Evolutionary conservation across 169 alveolate species (phyloP), one percentile per base, ranked within the genome.

Genomic region (Plasmodium gallinaceum): DNA sequence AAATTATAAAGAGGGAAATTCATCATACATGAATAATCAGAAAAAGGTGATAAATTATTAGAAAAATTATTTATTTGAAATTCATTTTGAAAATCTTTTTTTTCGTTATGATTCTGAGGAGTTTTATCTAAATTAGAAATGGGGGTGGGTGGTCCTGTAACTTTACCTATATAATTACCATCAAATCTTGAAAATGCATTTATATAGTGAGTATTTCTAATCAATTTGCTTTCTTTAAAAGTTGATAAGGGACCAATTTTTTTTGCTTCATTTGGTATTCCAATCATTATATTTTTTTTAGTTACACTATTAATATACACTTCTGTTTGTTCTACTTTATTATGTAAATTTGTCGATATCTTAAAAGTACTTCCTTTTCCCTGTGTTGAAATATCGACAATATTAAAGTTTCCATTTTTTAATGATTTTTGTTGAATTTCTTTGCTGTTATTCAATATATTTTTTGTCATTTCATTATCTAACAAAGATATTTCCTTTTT

Each of bases 111-210:
- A 26, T 64, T 52, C 26, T 76, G 88, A 10, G 88, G 88, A 14
- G 42, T 76, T 54, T 76, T 76, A 62, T 76, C 88, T 0, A 37
- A 45, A 16, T 12, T 26, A 57, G 68, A 66, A 6, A 76, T 62
- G 3, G 88, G 57, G n/a, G 18, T 32, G 24, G 88, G 51, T 7
- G 88, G 88, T 20, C 88, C 88, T 4, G 88, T 76, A 12, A 76
- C 88, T 32, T 61, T 76, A 9, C 88, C 88, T 22, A 76, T 10
- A 69, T 76, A 76, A 64, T 76, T 64, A 5, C 88, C 88, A 61
- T 43, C 45, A 46, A 12, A n/a, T 66, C 88, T 16, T 18, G 88
- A 76, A 54, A 76, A 76, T 12, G 88, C 88, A 76, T 76, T 76
- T 65, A 76, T 62, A 54, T 76, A 76, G 64, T 76, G 42, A 10